Percentiles rank a stretch among this genome's conserved stretches.
phyloP scores from a whole-genome alignment of 2,329 filamentous ascomycete species.

The Mariannaea sp. region DNA sequence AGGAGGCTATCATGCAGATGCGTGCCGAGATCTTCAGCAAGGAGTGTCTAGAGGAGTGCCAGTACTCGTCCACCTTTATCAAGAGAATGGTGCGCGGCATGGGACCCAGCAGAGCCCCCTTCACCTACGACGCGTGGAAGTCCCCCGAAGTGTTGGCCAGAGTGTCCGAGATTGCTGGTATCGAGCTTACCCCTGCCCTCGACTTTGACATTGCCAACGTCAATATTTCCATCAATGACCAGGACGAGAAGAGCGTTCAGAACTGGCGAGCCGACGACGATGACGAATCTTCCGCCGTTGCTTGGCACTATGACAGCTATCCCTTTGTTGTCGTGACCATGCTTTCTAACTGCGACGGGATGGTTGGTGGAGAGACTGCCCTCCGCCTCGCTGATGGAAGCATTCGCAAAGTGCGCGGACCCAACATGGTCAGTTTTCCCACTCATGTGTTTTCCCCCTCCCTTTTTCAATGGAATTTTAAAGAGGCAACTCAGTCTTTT shows the following conservation, averaged over 20 bases:
- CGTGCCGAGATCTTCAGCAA: slow-evolving; percentile 63
- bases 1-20: slow-evolving; percentile 65
- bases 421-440: slow-evolving; percentile 55
- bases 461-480: too few relatives aligned
- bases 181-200: slow-evolving; percentile 58
- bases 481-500: too few relatives aligned
- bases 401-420: slow-evolving; percentile 61
- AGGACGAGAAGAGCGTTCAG: background rate
- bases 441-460: too few relatives aligned
- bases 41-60: slow-evolving; percentile 60
- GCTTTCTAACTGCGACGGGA: slow-evolving; percentile 64
- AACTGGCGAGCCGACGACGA: slow-evolving; percentile 36
- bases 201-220: slow-evolving; percentile 59
- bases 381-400: slow-evolving; percentile 57
- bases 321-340: slow-evolving; percentile 70
- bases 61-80: slow-evolving; percentile 48
- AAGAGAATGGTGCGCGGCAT: slow-evolving; percentile 62
- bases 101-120: slow-evolving; percentile 41
- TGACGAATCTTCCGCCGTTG: slow-evolving; percentile 59
- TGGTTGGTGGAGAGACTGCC: slow-evolving; percentile 69
- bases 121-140: slow-evolving; percentile 43
- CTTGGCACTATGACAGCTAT: slow-evolving; percentile 68
- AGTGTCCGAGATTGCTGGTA: slow-evolving; percentile 57
- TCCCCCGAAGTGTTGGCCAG: slow-evolving; percentile 49
- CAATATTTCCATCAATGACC: slow-evolving; percentile 56